Percentiles rank a stretch among this genome's conserved stretches.
These are phyloP conservation scores for Blastobotrys americana DNA, from an alignment of 805 yeast genomes.

Conservation along the genomic window DNA sequence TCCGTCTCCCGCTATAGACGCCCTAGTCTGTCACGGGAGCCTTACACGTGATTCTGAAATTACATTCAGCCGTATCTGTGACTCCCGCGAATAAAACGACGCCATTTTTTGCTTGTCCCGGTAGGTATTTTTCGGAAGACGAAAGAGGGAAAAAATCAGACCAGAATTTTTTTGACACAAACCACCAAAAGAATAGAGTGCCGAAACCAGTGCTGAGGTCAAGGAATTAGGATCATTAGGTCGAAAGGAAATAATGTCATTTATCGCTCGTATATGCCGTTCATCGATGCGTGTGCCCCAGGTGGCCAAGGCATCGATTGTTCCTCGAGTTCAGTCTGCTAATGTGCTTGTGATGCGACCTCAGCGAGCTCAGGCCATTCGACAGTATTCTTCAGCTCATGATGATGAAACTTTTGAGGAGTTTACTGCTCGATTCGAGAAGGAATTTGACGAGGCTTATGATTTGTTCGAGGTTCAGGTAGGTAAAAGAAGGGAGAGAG, in stretches of 20 bases:
- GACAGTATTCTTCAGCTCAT: conserved; percentile 74
- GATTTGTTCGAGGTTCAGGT: conserved; percentile 76
- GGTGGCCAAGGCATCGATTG: neutral
- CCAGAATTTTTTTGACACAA: neutral
- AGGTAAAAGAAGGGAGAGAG: conserved; percentile 16
- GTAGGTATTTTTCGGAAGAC: neutral
- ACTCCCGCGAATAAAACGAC: neutral
- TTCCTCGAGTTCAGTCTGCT: neutral
- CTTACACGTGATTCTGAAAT: too few relatives aligned
- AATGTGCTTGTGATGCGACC: neutral
- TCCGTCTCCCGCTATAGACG: too few relatives aligned
- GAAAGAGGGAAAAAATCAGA: neutral
- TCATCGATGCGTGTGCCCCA: neutral
- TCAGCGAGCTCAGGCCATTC: conserved; percentile 19
- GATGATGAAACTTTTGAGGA: conserved; percentile 93
- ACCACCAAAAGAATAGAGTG: neutral
- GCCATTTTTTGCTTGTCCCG: neutral
- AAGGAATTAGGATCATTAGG: neutral
- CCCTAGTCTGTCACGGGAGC: too few relatives aligned
- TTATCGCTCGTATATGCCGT: neutral
- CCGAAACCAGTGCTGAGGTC: neutral
- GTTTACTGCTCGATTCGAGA: conserved; percentile 82
- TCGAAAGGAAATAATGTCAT: neutral
- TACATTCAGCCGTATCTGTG: neutral
- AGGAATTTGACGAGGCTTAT: conserved; percentile 91